Base-by-base conservation (phyloP, 495 filamentous ascomycete species). In the Darksidea phi region DNA sequence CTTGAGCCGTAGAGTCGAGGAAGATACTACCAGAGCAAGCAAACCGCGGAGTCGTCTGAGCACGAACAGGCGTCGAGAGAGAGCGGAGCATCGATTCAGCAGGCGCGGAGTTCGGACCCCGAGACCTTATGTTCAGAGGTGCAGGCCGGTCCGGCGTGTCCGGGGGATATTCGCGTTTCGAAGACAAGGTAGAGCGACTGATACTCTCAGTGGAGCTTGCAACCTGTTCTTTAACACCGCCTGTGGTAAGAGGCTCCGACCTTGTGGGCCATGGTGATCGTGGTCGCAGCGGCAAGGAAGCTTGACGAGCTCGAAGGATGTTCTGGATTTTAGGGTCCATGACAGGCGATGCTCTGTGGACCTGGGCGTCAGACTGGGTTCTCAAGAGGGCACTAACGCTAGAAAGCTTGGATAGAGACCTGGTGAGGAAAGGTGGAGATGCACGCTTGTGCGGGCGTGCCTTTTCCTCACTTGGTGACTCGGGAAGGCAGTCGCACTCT, bases 101-200 rank as follows among this genome's bases (percentile, higher is more conserved):
- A 12, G 38, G 38, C 12, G 41, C 45, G 8, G 24, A 23, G 42
- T 24, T 50, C 15, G 32, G 49, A 15, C 10, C 32, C 13, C 52
- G 59, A 43, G 47, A 52, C 37, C 48, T 1, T 37, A 64, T 47
- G 23, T 50, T 64, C 23, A 64, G 54, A n/a, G 61, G 59, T 11
- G 59, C 59, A 28, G 59, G 59, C 18, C 59, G 59, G 36, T 63
- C 59, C 5, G 59, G 59, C n/a, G 59, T 63, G 38, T 63, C 36
- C 4, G 59, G 59, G 8, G 59, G 59, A 34, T 42, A 50, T 7
- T 42, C 58, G 28, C 43, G 41, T 11, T 6, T 45, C 2, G 36
- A 45, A 11, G 58, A n/a, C 1, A 41, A 38, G 38, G 17, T 45
- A 21, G 10, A 26, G 42, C 6, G n/a, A 11, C 25, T 57, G 24